These are phyloP conservation scores for Mesembryanthemum crystallinum DNA, from an alignment of 148 eudicot genomes.

Conservation along the genomic window DNA sequence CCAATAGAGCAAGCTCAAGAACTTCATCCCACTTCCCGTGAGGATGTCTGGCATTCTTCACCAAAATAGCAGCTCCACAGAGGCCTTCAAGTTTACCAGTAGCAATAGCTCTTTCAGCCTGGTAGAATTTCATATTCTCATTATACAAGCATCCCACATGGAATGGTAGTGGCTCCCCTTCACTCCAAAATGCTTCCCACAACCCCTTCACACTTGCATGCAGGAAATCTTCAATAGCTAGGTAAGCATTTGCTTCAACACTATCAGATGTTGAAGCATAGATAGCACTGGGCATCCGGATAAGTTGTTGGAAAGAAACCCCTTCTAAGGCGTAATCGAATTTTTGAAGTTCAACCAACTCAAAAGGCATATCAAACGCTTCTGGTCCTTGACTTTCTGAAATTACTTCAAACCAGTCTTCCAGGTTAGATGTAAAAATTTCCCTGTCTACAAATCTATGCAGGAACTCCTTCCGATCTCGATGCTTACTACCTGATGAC, in stretches of 20 bases:
- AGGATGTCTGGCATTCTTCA: conserved; percentile 80
- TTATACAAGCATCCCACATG: conserved; percentile 57
- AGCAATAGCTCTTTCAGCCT: conserved; percentile 79
- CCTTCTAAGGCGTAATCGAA: conserved; percentile 95
- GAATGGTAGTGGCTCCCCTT: conserved; percentile 67
- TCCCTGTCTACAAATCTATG: conserved; percentile 72
- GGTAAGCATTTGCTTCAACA: conserved; percentile 62
- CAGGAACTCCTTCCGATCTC: conserved; percentile 68
- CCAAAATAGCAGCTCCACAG: conserved; percentile 69
- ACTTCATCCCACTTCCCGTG: conserved; percentile 96
- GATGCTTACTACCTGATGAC: conserved; percentile 63
- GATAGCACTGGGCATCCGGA: conserved; percentile 89
- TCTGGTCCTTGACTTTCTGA: conserved; percentile 41
- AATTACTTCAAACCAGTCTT: conserved; percentile 67
- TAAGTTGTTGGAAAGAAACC: conserved; percentile 78
- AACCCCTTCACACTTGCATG: conserved; percentile 79
- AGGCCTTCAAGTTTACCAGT: conserved; percentile 73
- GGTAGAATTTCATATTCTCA: conserved; percentile 73
- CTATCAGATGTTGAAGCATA: conserved; percentile 79
- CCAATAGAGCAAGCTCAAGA: conserved; percentile 69
- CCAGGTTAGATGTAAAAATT: conserved; percentile 48
- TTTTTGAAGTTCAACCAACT: conserved; percentile 83
- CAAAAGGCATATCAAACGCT: conserved; percentile 76
- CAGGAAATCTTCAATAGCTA: conserved; percentile 88
- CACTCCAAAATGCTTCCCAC: conserved; percentile 94